Evolutionary conservation across 106 monocot genomes (phyloP).

Genomic region (Dioscorea dumetorum): DNA sequence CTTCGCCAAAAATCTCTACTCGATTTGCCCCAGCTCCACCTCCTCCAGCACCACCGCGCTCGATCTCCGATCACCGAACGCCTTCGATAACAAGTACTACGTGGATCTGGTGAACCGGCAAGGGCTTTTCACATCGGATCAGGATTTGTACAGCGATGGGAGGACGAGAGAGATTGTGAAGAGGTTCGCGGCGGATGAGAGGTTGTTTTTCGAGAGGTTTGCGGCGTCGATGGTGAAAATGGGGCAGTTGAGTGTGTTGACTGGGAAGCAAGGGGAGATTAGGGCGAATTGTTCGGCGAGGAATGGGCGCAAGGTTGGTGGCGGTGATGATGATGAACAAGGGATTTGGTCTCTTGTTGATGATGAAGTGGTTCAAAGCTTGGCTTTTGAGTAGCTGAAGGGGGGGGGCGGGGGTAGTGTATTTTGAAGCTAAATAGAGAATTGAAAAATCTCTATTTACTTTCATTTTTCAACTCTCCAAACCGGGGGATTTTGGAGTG

Average conservation of each 20-base stretch:
- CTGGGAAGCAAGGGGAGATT: constrained; percentile 42
- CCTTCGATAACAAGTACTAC: constrained; percentile 68
- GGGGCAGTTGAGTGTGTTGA: constrained; percentile 45
- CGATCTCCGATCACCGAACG: constrained; percentile 38
- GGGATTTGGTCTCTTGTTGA: no score
- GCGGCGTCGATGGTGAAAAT: constrained; percentile 47
- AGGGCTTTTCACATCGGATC: constrained; percentile 59
- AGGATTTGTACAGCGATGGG: constrained; percentile 32
- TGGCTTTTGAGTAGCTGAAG: no score
- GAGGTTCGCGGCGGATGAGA: constrained; percentile 22
- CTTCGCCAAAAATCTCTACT: constrained; percentile 24
- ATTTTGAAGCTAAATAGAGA: no score
- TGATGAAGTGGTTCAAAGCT: no score
- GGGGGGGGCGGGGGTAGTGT: no score
- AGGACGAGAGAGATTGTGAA: constrained; percentile 27
- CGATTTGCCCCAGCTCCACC: constrained; percentile 30
- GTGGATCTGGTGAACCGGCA: constrained; percentile 46
- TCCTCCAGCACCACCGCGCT: constrained; percentile 27
- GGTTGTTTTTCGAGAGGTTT: constrained; percentile 51
- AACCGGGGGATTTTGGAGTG: no score
- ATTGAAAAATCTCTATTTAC: no score
- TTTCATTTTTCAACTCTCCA: no score
- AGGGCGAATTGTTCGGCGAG: constrained; percentile 36
- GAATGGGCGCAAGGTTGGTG: background rate
- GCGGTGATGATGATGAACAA: no score